Conservation (phyloP, 169 alveolate species). For the Plasmodium inui region DNA sequence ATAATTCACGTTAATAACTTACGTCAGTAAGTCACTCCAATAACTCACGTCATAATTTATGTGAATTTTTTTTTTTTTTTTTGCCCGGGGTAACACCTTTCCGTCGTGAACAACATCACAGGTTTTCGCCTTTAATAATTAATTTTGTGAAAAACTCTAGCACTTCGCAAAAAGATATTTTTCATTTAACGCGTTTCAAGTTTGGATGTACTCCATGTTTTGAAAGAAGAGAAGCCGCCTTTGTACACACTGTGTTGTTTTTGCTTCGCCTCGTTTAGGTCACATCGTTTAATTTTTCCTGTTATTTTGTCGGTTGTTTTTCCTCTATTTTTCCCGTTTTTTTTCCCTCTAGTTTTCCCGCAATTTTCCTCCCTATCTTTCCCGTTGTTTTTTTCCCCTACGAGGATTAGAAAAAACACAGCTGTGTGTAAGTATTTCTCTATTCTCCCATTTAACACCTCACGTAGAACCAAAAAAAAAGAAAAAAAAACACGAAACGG, state of each 20-base stretch:
- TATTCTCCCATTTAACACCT: conserved; percentile 18
- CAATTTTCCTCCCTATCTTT: not conserved
- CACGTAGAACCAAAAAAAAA: not conserved
- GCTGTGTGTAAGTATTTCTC: conserved; percentile 31
- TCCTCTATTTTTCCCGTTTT: not conserved
- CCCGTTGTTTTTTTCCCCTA: not conserved
- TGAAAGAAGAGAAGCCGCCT: conserved; percentile 16
- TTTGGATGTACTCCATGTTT: conserved; percentile 10
- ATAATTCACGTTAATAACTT: not conserved
- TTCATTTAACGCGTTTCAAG: conserved; percentile 6
- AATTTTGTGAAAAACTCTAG: conserved; percentile 15
- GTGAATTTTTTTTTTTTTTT: conserved; percentile 26
- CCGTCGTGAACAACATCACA: not conserved
- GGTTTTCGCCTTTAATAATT: conserved; percentile 17
- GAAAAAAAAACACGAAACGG: not conserved
- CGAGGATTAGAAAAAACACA: conserved; percentile 9
- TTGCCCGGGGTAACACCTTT: conserved; percentile 14
- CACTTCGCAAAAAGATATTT: conserved; percentile 17
- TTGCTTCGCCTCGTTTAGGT: not conserved
- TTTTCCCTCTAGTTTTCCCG: not conserved
- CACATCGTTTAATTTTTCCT: not conserved
- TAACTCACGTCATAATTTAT: not conserved
- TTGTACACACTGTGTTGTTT: not conserved
- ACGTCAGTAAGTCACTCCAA: not conserved
- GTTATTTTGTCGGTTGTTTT: not conserved